Evolutionary conservation across 306 rosid genomes (phyloP), one percentile per base, ranked within the genome.

Genomic region (Trichosanthes truncata): DNA sequence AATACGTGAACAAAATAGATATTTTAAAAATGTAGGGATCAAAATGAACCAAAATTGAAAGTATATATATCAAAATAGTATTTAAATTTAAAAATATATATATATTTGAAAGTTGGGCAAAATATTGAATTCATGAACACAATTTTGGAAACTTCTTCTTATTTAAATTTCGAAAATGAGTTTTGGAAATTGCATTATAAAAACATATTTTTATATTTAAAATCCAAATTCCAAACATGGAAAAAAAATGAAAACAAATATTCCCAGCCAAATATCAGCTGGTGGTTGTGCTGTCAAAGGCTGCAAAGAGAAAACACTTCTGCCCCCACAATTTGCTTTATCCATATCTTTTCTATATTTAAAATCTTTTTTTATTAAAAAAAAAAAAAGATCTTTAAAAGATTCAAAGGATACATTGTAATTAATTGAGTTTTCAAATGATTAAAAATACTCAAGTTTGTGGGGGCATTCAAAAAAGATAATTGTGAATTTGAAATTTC

Each of bases 251-350:
- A 66, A 9, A 65, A 65, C 48, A 36, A 36, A 36, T 66, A 66
- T 66, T 66, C 73, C 73, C 46, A 66, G 73, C 73, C 17, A 67
- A 67, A 67, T 67, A 67, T 67, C 51, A 67, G 52, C 31, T 9
- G 74, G 74, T 67, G 33, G 52, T n/a, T 67, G 52, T 20, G 49
- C 29, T 67, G 74, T 67, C 74, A 67, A 38, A 40, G 74, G 33
- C 10, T 67, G 31, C 51, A 38, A 10, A 10, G 18, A 40, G 33
- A 38, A 38, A 38, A 20, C 31, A 67, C 17, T 0, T 40, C 18
- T 9, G 14, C 10, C 45, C 40, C 74, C 74, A 68, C 49, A 68
- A n/a, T 38, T 68, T 68, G 31, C 74, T 68, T 68, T 68, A 40
- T 11, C 12, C 5, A 17, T 65, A 0, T 65, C 26, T 9, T 55